These are phyloP conservation scores for Lithospermum erythrorhizon DNA, from an alignment of 257 asterid genomes.

Conservation along the genomic window DNA sequence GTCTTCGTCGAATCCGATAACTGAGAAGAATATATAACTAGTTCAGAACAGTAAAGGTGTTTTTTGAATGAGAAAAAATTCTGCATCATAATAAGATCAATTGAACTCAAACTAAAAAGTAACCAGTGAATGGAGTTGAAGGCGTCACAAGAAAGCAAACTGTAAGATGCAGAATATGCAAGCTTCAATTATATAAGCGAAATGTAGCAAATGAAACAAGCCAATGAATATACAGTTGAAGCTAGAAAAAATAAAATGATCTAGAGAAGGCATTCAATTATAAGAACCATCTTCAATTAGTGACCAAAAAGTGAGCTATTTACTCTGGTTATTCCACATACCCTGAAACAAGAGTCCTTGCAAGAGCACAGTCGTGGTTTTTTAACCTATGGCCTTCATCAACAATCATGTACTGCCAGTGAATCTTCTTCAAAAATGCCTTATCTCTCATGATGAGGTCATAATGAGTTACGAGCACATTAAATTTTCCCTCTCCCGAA, in stretches of 20 bases:
- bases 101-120: neutral
- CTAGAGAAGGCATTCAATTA: neutral
- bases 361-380: constrained; percentile 89
- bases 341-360: constrained; percentile 86
- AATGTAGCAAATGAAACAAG: neutral
- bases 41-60: neutral
- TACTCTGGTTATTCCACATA: constrained; percentile 15
- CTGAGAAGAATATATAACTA: constrained; percentile 39
- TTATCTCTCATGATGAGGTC: constrained; percentile 95
- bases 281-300: neutral
- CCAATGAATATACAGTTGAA: neutral
- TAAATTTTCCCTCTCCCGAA: constrained; percentile 90
- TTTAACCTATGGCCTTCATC: constrained; percentile 98
- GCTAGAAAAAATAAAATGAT: neutral
- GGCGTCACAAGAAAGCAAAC: too few relatives aligned
- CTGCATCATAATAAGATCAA: neutral
- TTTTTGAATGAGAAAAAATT: too few relatives aligned
- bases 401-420: constrained; percentile 87
- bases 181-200: too few relatives aligned
- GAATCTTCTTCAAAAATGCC: constrained; percentile 77
- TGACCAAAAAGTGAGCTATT: neutral
- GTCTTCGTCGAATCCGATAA: constrained; percentile 80
- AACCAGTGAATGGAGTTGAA: too few relatives aligned
- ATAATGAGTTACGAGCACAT: constrained; percentile 87
- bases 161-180: too few relatives aligned